These are phyloP conservation scores for Saturnispora galanensis DNA, from an alignment of 805 yeast genomes.

Conservation along the genomic window DNA sequence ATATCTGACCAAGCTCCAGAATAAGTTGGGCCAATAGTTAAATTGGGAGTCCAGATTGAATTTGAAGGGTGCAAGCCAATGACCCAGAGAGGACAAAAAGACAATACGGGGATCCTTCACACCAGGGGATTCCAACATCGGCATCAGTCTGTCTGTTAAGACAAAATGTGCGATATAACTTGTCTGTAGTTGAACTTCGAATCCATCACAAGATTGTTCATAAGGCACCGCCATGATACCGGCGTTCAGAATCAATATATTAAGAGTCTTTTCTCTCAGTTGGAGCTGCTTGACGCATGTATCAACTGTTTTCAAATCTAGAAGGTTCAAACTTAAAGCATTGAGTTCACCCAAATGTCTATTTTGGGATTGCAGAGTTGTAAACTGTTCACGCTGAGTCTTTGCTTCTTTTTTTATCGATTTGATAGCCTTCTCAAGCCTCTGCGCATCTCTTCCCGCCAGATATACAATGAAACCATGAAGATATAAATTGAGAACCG, in stretches of 20 bases:
- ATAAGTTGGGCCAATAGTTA: conserved; percentile 50
- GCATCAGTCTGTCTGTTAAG: conserved; percentile 50
- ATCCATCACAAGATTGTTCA: conserved; percentile 47
- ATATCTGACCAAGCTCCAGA: conserved; percentile 72
- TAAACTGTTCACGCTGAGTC: conserved; percentile 18
- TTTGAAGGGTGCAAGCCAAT: conserved; percentile 39
- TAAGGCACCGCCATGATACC: conserved; percentile 75
- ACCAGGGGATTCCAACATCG: conserved; percentile 34
- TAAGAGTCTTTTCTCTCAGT: conserved; percentile 38
- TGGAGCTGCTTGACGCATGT: conserved; percentile 39
- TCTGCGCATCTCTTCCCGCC: conserved; percentile 54
- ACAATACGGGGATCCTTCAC: conserved; percentile 42
- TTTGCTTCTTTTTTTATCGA: conserved; percentile 48
- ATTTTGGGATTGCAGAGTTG: conserved; percentile 12
- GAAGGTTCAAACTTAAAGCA: conserved; percentile 46
- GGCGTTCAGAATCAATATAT: conserved; percentile 66
- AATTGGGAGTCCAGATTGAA: conserved; percentile 40
- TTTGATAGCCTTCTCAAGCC: conserved; percentile 48
- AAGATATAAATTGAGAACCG: conserved; percentile 62
- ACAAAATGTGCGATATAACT: conserved; percentile 70
- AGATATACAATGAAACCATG: conserved; percentile 73
- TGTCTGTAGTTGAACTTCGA: conserved; percentile 73
- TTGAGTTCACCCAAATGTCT: conserved; percentile 41
- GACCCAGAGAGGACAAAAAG: conserved; percentile 58
- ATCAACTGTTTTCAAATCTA: conserved; percentile 37